Evolutionary conservation across 2,329 filamentous ascomycete species (phyloP).

Genomic region (Elsinoe necatrix): DNA sequence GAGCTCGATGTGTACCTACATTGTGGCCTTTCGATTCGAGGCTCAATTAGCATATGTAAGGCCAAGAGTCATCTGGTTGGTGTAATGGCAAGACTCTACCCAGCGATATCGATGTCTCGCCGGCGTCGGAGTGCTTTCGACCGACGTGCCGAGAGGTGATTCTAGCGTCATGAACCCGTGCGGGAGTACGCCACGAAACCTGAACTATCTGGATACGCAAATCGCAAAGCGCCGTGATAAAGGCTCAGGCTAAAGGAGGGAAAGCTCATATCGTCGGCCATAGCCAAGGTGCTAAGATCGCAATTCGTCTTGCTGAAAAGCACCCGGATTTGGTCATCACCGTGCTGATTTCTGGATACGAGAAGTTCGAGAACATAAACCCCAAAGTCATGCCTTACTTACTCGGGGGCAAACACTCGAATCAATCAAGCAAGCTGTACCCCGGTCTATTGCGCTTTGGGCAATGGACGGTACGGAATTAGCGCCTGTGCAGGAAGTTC

Average conservation of each 20-base stretch:
- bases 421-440: neutral
- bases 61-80: no score
- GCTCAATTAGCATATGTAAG: neutral
- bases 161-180: neutral
- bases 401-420: neutral
- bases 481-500: neutral
- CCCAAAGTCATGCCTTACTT: neutral
- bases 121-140: neutral
- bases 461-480: neutral
- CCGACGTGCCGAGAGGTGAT: neutral
- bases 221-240: neutral
- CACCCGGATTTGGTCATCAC: neutral
- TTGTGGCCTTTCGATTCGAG: neutral
- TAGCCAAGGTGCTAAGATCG: neutral
- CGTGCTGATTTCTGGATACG: neutral
- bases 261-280: neutral
- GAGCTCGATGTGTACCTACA: neutral
- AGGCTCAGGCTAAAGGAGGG: neutral
- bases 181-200: neutral
- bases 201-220: no score
- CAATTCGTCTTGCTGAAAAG: neutral
- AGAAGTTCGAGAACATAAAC: neutral
- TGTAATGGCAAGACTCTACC: no score
- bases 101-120: neutral
- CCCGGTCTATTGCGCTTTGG: neutral